Base-by-base conservation (phyloP, 331 rosid species). In the Cydonia oblonga region DNA sequence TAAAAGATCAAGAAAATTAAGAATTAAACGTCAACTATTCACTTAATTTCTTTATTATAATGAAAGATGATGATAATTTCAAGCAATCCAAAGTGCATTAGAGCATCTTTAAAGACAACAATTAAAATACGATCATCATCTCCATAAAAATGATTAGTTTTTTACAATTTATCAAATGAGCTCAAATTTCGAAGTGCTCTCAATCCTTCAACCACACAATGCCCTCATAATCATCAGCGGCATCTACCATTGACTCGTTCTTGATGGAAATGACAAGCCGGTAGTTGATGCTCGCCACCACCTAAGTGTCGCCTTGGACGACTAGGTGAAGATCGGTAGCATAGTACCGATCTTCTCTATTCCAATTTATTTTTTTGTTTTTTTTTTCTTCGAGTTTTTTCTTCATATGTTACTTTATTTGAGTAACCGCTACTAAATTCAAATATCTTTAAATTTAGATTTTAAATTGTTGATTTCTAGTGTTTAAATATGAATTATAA, bases 271-370 rank as follows among this genome's bases (percentile, higher is more conserved):
- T 24, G 9, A 78, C 71, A 4, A 89, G 86, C 57, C 80, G 83
- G 57, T 81, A 89, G 49, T 87, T 89, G 20, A 68, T 74, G 4
- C 90, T 90, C 3, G 89, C 35, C 4, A 89, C 92, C 13, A 87
- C 89, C 72, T 84, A 89, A 6, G 74, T 40, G 70, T 84, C 85
- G 16, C 90, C 92, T 26, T 68, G 76, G 19, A 83, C 32, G 19
- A 87, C 78, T 32, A 0, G 38, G 9, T 0, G 9, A 32, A 7
- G 9, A 32, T 32, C 38, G 9, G 9, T 35, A 35, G 11, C 11
- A 0, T 35, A 9, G 12, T 35, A 35, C 40, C 1, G 12, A 35
- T 35, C 3, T 35, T 35, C 40, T 35, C 3, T 35, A 35, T 35
- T 35, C 40, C 11, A 35, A 32, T 32, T 32, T 32, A 32, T 33